Base-by-base conservation (phyloP, 164 flowering plant genomes). In the Santalum album region DNA sequence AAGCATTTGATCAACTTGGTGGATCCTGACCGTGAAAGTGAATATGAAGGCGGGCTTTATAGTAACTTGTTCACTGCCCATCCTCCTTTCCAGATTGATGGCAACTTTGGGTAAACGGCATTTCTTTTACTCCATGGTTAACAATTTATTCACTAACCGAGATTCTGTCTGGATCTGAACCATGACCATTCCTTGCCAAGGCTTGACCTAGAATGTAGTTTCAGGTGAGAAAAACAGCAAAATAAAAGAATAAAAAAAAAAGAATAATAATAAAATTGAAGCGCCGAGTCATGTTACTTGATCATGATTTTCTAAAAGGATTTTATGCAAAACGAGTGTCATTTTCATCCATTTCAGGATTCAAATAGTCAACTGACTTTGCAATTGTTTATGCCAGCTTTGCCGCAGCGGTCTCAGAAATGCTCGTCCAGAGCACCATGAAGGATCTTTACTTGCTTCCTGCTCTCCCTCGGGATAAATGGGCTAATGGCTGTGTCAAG, bases 21-120 rank as follows among this genome's bases (percentile, higher is more conserved):
- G 39, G 95, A 91, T 64, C 90, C 95, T 35, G 82, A 74, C 54
- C 78, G 60, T 25, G 91, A 78, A 70, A 55, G 53, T n/a, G 62
- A 58, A 50, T 91, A 52, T 34, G 81, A 84, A 74, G 96, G 98
- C 55, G 98, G 98, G 23, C 74, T 91, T 20, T 87, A 91, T 44
- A 82, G 90, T 66, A 91, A 91, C 75, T 67, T 91, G 68, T 91
- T 87, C 60, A 77, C 92, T 34, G 95, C 98, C 44, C 98, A 86
- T 62, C 95, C 90, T 56, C 95, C 95, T 55, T 86, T 86, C 72
- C 95, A 86, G 67, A 86, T 86, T 57, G 95, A 86, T 64, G 90
- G 83, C 40, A 86, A 90, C 64, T 83, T 90, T 25, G 94, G 95
- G 95, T 86, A 79, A 15, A 9, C 9, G 42, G 17, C 42, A 0